Percentiles rank a stretch among this genome's conserved stretches.
Evolutionary conservation across 352 stramenopile species (phyloP).

Genomic region (Pythium folliculosum): DNA sequence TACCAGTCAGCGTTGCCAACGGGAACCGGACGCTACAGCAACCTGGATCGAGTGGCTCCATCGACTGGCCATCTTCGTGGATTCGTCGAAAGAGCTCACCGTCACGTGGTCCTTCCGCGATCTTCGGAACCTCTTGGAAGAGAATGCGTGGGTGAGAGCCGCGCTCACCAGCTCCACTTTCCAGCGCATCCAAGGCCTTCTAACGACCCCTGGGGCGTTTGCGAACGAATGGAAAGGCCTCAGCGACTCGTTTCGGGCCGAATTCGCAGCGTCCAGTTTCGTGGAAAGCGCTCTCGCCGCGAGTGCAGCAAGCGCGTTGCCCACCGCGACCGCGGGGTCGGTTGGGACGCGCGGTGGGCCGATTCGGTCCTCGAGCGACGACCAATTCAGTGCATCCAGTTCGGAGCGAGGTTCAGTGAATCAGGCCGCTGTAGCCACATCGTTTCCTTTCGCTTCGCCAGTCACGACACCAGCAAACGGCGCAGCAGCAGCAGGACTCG

Average conservation of each 20-base stretch:
- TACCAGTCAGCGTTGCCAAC: neutral
- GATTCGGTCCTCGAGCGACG: neutral
- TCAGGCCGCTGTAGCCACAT: conserved; percentile 15
- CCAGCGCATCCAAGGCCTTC: conserved; percentile 30
- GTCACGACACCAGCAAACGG: conserved; percentile 19
- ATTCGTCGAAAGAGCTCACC: conserved; percentile 46
- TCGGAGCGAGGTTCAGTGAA: neutral
- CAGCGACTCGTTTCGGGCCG: conserved; percentile 53
- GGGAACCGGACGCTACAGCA: neutral
- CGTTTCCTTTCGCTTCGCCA: conserved; percentile 30
- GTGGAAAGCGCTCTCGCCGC: conserved; percentile 7
- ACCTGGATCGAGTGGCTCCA: conserved; percentile 25
- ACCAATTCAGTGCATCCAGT: neutral
- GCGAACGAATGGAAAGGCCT: conserved; percentile 50
- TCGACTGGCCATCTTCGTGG: conserved; percentile 30
- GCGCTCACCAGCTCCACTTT: conserved; percentile 33
- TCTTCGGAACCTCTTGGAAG: conserved; percentile 36
- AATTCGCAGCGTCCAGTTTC: conserved; percentile 41
- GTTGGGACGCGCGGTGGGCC: neutral
- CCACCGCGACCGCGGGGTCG: neutral
- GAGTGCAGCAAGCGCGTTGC: neutral
- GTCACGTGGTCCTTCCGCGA: conserved; percentile 41
- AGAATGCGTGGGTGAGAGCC: conserved; percentile 47
- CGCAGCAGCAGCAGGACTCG: neutral
- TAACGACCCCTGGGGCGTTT: conserved; percentile 40